Base-by-base conservation (phyloP, 805 yeast species). In the Nakazawaea populi region DNA sequence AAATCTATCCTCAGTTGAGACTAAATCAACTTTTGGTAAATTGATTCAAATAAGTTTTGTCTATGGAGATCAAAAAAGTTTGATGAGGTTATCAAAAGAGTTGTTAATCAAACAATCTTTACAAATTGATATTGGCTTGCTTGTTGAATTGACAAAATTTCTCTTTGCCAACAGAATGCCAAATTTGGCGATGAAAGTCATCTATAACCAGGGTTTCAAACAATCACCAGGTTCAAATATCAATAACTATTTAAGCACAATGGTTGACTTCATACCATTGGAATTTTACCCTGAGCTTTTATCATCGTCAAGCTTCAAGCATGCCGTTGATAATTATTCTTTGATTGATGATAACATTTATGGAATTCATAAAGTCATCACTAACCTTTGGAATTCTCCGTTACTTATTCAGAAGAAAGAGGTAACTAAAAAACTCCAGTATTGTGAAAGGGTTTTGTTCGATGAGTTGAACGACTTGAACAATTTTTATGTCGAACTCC, bases 391-490 rank as follows among this genome's bases (percentile, higher is more conserved):
- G 48, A 30, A 28, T 14, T 18, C 28, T 6, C 37, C 30, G 4
- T 8, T 30, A 7, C 11, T 12, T 5, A 24, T 2, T 14, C 49
- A 49, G n/a, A 31, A 14, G 10, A 36, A 27, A 40, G 14, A 57
- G 27, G 35, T 53, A 14, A 47, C 44, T 34, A 43, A 55, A 32
- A 66, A 62, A 40, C 49, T 63, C 40, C 43, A 51, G 4, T 66
- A 68, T 45, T 66, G 59, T 54, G 49, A 58, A 7, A 58, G 60
- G 44, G 64, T 66, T n/a, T 54, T 68, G 32, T 47, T 54, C 28
- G 65, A 52, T 43, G 73, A 68, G 56, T 64, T 68, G 43, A 59
- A 68, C 28, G 73, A 68, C 55, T 55, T 64, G 31, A 56, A 64
- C 44, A 68, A 68, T 51, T 64, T 62, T 51, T 68, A 68, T 51